phyloP scores from a whole-genome alignment of 1,284 basidiomycete species.

The Naganishia sp. region DNA sequence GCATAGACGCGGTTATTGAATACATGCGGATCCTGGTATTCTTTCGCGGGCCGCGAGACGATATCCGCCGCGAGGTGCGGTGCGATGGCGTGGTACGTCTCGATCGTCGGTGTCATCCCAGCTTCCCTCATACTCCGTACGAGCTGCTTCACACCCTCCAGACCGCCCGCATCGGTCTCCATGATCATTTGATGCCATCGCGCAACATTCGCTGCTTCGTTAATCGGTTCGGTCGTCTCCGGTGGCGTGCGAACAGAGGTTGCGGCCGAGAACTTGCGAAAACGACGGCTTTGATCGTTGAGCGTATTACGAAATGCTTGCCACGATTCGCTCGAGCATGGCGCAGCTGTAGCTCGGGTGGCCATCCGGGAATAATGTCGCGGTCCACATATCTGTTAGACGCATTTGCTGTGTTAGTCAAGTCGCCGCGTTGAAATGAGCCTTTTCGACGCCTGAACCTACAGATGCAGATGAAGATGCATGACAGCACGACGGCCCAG shows the following conservation, averaged over 20 bases:
- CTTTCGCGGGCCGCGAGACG: background rate
- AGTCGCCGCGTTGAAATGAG: too few relatives aligned
- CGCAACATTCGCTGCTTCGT: background rate
- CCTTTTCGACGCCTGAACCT: too few relatives aligned
- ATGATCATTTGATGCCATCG: slow-evolving; percentile 1
- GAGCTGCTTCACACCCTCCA: slow-evolving; percentile 4
- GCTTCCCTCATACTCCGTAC: background rate
- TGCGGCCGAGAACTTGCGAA: background rate
- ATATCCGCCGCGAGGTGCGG: slow-evolving; percentile 5
- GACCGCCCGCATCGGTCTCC: background rate
- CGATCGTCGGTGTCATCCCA: background rate
- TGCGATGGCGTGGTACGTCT: slow-evolving; percentile 19
- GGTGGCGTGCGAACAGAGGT: too few relatives aligned
- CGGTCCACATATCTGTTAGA: too few relatives aligned
- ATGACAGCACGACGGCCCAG: too few relatives aligned
- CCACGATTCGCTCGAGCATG: too few relatives aligned
- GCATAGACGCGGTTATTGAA: slow-evolving; percentile 14
- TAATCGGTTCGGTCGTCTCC: background rate
- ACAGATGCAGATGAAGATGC: too few relatives aligned
- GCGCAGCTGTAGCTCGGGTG: too few relatives aligned
- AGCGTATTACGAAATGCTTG: too few relatives aligned
- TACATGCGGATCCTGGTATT: slow-evolving; percentile 1
- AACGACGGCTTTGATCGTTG: too few relatives aligned
- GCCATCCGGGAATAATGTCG: too few relatives aligned
- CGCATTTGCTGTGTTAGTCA: too few relatives aligned